A percentile compares a stretch with the other conserved stretches of the same genome.
Evolutionary conservation across 2,329 filamentous ascomycete genomes (phyloP).

Genomic region (Ophiostoma ulmi): DNA sequence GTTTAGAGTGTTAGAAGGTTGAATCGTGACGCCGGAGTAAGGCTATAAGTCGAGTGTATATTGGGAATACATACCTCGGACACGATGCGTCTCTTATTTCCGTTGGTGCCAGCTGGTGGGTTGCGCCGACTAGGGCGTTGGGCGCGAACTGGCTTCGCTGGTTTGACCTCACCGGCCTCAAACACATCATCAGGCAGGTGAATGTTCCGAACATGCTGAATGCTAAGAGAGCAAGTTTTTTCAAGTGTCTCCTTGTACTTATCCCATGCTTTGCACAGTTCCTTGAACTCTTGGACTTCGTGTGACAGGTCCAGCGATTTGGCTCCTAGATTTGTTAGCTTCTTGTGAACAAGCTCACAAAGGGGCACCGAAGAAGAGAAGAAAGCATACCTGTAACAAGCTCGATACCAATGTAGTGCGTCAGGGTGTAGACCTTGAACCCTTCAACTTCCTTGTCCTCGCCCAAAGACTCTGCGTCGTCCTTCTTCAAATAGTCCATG

Average conservation of each 20-base stretch:
- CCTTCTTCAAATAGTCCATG: conserved; percentile 45
- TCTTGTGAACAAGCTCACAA: conserved; percentile 33
- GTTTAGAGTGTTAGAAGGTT: conserved; percentile 33
- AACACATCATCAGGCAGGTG: conserved; percentile 90
- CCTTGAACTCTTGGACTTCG: conserved; percentile 81
- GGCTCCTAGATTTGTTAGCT: conserved; percentile 42
- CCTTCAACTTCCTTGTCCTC: neutral
- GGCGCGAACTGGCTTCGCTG: conserved; percentile 52
- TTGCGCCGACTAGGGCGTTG: conserved; percentile 35
- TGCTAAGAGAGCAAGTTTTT: conserved; percentile 54
- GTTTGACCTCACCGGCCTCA: conserved; percentile 67
- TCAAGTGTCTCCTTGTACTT: conserved; percentile 71
- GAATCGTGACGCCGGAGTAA: no score
- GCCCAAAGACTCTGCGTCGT: conserved; percentile 32
- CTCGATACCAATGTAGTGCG: conserved; percentile 88
- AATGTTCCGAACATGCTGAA: conserved; percentile 80
- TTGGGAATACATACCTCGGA: conserved; percentile 1
- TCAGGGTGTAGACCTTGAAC: conserved; percentile 71
- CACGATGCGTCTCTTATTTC: conserved; percentile 46
- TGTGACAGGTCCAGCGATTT: conserved; percentile 73
- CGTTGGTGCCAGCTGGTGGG: conserved; percentile 37
- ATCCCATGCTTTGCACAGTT: conserved; percentile 69
- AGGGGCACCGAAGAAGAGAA: no score
- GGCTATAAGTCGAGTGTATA: neutral
- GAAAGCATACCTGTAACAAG: conserved; percentile 61